Base-by-base conservation (phyloP, 345 rosid genomes). In the Arabidopsis suecica region DNA sequence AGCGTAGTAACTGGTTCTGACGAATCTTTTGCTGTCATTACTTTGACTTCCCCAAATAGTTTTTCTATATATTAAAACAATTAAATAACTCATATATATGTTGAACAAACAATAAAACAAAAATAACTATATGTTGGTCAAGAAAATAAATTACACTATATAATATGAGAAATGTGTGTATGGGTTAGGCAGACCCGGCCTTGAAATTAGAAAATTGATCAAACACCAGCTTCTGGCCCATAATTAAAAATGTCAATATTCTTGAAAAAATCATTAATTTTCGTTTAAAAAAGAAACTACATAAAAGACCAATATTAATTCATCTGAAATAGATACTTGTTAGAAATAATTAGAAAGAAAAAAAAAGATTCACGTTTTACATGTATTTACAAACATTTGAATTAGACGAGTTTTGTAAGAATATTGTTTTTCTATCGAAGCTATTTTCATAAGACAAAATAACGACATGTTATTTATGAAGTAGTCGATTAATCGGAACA, bases 1-100 rank as follows among this genome's bases (percentile, higher is more conserved):
- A 89, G 81, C 4, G 60, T 78, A 16, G 85, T 44, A 41, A 89
- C 32, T 18, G 90, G 93, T 16, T 83, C 86, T 7, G 67, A n/a
- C 0, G 86, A 80, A 23, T 64, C 63, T 6, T 71, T 83, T 6
- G 77, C 83, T 0, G 87, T 76, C 18, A 75, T 42, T 48, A 86
- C 88, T 61, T 36, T 49, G 25, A 76, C 54, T 64, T 68, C 47
- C 10, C 25, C 54, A 9, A 9, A 9, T 38, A 62, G 50, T 49
- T 18, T 37, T 68, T 66, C 73, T 57, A 49, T 13, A 59, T 28
- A 16, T 22, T 25, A 28, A 7, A 45, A 28, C 32, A 75, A 41
- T 38, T 32, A 33, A 34, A 58, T n/a, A 30, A 42, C 12, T 36
- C 18, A 25, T 18, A 16, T 16, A 54, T 61, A 30, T 20, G 11